Base-by-base conservation (phyloP, 2,329 filamentous ascomycete genomes). In the Hymenoscyphus fructigenus region DNA sequence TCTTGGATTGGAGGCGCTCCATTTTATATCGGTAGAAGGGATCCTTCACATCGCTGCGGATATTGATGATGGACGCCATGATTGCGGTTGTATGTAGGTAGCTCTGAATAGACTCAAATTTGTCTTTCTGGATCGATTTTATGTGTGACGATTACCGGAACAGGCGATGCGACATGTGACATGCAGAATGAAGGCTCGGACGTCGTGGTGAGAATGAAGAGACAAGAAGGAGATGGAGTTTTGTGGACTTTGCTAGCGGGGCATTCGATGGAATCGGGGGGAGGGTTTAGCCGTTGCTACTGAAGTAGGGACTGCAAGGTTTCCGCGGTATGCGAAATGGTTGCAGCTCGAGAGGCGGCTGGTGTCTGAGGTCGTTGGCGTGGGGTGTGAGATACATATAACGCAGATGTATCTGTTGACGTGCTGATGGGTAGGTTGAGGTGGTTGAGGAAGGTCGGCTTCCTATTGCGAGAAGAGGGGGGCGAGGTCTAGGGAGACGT, bases 11-110 rank as follows among this genome's bases (percentile, higher is more conserved):
- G 78, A 99, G 84, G 75, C 89, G 90, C 84, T 98, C 95, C 95
- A 99, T 99, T 88, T 99, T 99, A 89, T 99, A 99, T 80, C 95
- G 95, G 84, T 99, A 99, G 88, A 97, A 99, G 82, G 91, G 91
- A 83, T 99, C 95, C 85, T 90, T 90, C 84, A 97, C 90, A 91
- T 98, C 94, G 82, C 92, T 92, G 81, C 93, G 93, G 82, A 98
- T 93, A 83, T 99, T 99, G 88, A 99, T 85, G 20, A 53, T 53
- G 83, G 92, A 93, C 86, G 92, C 90, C 95, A 98, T 98, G 81
- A 75, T 93, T 87, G 83, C 82, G 82, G 80, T 67, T 66, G 64
- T 28, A 32, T 66, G 36, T 62, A 47, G 44, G 29, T 62, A 47
- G 44, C 15, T 63, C 64, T 62, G 60, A 57, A 64, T 66, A 66